phyloP scores from a whole-genome alignment of 2,329 filamentous ascomycete genomes.

The Lomentospora prolificans region DNA sequence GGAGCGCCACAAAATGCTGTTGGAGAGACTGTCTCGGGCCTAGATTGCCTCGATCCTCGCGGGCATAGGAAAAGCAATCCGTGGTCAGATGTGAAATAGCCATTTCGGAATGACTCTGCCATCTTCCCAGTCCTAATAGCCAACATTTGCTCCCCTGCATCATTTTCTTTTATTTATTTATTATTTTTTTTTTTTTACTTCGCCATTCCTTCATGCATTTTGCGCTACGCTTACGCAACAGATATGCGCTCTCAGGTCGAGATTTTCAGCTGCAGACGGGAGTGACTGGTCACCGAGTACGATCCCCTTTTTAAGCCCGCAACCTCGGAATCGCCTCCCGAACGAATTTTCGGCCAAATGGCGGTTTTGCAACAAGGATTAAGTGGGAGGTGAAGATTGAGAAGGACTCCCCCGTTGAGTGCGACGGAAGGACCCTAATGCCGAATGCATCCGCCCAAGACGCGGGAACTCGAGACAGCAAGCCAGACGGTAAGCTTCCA shows the following conservation, averaged over 20 bases:
- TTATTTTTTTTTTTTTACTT: neutral
- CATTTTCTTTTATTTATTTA: neutral
- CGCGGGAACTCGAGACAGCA: neutral
- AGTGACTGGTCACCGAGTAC: neutral
- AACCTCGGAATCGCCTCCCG: conserved; percentile 1
- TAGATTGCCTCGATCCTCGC: no score
- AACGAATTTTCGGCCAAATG: neutral
- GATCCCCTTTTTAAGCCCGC: neutral
- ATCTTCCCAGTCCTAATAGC: neutral
- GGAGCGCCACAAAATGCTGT: neutral
- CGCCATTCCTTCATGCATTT: neutral
- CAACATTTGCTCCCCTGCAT: no score
- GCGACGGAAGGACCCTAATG: neutral
- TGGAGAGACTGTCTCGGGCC: no score
- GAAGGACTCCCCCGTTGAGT: neutral
- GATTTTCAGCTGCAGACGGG: neutral
- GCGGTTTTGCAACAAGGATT: neutral
- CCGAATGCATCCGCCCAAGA: neutral
- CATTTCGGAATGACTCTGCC: neutral
- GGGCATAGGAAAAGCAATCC: neutral
- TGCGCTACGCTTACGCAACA: neutral
- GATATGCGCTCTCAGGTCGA: neutral
- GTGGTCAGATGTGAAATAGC: neutral
- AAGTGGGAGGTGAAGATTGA: neutral
- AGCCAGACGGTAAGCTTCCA: neutral